Percentiles rank a stretch among this genome's conserved stretches.
Conservation (phyloP, 371 early-diverging fungal species). For the Sporodiniella umbellata region DNA sequence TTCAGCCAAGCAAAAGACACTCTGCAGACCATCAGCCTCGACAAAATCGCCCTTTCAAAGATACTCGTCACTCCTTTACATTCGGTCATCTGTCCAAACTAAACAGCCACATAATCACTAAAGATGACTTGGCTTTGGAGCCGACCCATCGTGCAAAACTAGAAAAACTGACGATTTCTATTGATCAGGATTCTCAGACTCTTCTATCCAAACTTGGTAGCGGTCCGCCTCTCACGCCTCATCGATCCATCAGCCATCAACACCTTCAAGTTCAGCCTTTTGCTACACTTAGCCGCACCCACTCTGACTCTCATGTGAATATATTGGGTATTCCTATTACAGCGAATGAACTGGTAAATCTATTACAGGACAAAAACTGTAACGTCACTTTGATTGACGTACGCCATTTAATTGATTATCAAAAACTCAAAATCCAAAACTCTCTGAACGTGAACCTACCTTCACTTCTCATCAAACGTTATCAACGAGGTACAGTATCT, state of each 20-base stretch:
- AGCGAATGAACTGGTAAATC: conserved; percentile 16
- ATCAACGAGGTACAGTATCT: conserved; percentile 50
- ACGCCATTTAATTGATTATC: conserved; percentile 31
- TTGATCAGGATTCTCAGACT: conserved; percentile 1
- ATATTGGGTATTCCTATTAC: conserved; percentile 15
- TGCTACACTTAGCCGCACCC: conserved; percentile 11
- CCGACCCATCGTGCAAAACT: conserved; percentile 10
- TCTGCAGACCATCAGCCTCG: conserved; percentile 18
- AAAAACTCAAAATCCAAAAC: conserved; percentile 26
- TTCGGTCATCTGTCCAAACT: conserved; percentile 21
- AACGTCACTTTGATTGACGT: conserved; percentile 34
- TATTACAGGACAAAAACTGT: conserved; percentile 5
- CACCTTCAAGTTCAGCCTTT: conserved; percentile 6
- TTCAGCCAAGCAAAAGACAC: conserved; percentile 14
- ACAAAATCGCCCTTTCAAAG: conserved; percentile 6
- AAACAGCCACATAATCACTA: conserved; percentile 1
- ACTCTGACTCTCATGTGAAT: conserved; percentile 14
- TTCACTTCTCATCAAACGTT: conserved; percentile 54
- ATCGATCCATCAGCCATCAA: conserved; percentile 36
- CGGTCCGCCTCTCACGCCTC: conserved; percentile 14
- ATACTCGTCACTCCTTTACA: conserved; percentile 21
- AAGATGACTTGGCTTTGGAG: conserved; percentile 6
- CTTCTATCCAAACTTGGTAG: conserved; percentile 12
- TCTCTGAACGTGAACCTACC: conserved; percentile 62
- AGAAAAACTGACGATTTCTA: conserved; percentile 2